phyloP scores from a whole-genome alignment of 179 eudicot genomes.

The Silene vulgaris region DNA sequence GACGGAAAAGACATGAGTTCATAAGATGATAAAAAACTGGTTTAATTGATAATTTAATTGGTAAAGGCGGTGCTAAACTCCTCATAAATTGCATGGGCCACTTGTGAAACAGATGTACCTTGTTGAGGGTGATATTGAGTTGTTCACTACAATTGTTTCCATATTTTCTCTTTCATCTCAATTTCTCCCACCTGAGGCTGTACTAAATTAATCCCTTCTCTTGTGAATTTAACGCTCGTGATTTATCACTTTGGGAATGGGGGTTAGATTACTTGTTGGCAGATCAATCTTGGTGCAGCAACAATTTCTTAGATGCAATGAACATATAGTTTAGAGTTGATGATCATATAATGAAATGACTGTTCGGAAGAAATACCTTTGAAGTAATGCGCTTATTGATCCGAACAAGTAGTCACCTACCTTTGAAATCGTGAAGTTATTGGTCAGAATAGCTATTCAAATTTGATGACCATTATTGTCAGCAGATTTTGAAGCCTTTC shows the following conservation, averaged over 20 bases:
- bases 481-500: no score
- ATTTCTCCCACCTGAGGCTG: background rate
- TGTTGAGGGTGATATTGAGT: no score
- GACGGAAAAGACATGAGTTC: background rate
- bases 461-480: no score
- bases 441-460: no score
- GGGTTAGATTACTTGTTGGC: background rate
- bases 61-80: constrained; percentile 1
- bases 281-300: background rate
- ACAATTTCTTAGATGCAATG: background rate
- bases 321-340: background rate
- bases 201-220: background rate
- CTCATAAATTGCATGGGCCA: background rate
- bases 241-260: background rate
- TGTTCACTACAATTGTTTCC: background rate
- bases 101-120: no score
- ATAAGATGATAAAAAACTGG: background rate
- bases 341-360: background rate
- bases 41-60: background rate
- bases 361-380: no score
- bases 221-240: background rate
- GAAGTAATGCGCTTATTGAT: no score
- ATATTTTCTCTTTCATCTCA: background rate
- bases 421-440: no score
- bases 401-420: no score